phyloP scores from a whole-genome alignment of 2,329 filamentous ascomycete genomes.

The Esteya vermicola region DNA sequence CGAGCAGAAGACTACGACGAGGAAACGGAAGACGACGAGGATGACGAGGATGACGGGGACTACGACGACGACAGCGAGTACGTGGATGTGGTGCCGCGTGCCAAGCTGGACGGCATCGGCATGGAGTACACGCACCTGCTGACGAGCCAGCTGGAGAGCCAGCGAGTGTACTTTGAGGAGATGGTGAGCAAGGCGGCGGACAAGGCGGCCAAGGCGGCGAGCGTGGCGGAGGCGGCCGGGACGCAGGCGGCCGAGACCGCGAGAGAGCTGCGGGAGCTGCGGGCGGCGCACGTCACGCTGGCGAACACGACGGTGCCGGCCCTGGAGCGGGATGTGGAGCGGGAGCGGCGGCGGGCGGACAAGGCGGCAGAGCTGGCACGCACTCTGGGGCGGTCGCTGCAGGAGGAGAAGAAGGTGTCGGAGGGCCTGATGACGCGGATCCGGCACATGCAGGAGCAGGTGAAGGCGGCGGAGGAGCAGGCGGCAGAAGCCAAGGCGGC shows the following conservation, averaged over 20 bases:
- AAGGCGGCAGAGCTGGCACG: slow-evolving; percentile 66
- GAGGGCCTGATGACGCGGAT: slow-evolving; percentile 74
- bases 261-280: slow-evolving; percentile 35
- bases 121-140: slow-evolving; percentile 91
- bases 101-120: slow-evolving; percentile 62
- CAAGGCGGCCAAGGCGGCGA: slow-evolving; percentile 65
- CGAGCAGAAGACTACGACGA: slow-evolving; percentile 3
- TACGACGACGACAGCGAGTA: slow-evolving; percentile 14
- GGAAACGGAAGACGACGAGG: slow-evolving; percentile 2
- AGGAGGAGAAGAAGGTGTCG: slow-evolving; percentile 77
- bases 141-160: slow-evolving; percentile 82
- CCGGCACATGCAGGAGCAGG: slow-evolving; percentile 52
- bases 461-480: slow-evolving; percentile 41
- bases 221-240: slow-evolving; percentile 49
- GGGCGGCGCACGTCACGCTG: slow-evolving; percentile 37
- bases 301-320: slow-evolving; percentile 42
- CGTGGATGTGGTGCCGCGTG: slow-evolving; percentile 52
- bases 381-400: slow-evolving; percentile 57
- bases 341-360: slow-evolving; percentile 52
- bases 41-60: slow-evolving; percentile 4
- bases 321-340: slow-evolving; percentile 59
- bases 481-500: slow-evolving; percentile 42
- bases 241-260: slow-evolving; percentile 32
- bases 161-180: slow-evolving; percentile 88
- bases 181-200: slow-evolving; percentile 78